phyloP scores from a whole-genome alignment of 1,284 basidiomycete species.

The Puccinia polysora region DNA sequence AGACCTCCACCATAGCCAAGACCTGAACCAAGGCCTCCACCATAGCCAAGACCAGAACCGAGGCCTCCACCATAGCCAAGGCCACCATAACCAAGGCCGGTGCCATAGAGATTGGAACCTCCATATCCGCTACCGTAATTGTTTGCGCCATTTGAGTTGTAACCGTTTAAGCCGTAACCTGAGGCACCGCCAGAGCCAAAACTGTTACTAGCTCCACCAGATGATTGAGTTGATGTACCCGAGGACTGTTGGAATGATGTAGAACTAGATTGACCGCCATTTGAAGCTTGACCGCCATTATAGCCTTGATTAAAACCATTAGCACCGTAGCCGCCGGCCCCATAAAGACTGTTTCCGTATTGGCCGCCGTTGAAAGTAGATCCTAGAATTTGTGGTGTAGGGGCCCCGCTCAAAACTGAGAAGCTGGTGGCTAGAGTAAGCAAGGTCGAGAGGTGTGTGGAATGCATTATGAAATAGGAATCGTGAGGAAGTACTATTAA shows the following conservation, averaged over 20 bases:
- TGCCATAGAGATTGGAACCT: not conserved
- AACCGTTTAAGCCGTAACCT: not conserved
- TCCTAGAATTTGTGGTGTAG: not conserved
- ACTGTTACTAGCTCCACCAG: not conserved
- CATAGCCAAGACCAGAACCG: not conserved
- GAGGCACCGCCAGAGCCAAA: not conserved
- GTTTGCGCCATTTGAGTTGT: not conserved
- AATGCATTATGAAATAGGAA: not conserved
- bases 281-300: not conserved
- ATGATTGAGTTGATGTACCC: not conserved
- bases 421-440: not conserved
- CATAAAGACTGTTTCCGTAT: not conserved
- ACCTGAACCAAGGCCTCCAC: not conserved
- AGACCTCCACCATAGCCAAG: not conserved
- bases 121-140: not conserved
- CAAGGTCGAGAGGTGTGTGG: constrained; percentile 2
- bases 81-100: not conserved
- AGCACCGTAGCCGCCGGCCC: not conserved
- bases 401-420: not conserved
- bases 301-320: not conserved
- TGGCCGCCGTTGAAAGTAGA: not conserved
- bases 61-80: not conserved
- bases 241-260: not conserved
- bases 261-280: not conserved
- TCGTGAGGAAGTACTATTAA: not conserved